Conservation (phyloP, 169 alveolate species). For the Plasmodium gonderi region DNA sequence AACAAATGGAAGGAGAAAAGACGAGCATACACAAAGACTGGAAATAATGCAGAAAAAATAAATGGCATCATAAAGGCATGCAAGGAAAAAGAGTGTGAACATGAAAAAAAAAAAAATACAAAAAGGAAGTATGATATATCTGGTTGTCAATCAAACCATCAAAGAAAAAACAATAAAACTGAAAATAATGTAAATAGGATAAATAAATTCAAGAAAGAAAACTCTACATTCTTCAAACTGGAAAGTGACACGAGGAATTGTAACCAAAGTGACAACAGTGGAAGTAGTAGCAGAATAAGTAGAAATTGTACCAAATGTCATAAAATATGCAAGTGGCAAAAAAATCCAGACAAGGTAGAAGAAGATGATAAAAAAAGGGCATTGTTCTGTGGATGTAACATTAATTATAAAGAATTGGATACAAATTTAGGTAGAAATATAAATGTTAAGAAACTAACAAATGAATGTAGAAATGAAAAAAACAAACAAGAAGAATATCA, state of each 20-base stretch:
- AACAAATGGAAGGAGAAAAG: constrained; percentile 55
- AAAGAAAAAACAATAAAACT: not conserved
- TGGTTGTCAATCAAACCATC: not conserved
- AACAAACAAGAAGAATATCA: not conserved
- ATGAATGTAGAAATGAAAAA: not conserved
- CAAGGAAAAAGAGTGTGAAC: not conserved
- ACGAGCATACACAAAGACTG: not conserved
- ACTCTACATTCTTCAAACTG: not conserved
- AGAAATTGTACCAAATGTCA: no score
- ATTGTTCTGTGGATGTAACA: not conserved
- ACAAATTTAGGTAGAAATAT: not conserved
- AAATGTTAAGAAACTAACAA: not conserved
- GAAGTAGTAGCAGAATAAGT: not conserved
- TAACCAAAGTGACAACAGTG: not conserved
- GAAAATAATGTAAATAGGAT: not conserved
- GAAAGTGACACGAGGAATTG: not conserved
- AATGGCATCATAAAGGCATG: not conserved
- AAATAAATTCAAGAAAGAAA: not conserved
- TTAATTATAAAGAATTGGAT: not conserved
- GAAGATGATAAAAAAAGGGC: not conserved
- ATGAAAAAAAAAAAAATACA: not conserved
- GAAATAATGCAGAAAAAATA: not conserved
- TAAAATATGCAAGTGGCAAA: no score
- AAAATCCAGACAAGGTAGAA: not conserved
- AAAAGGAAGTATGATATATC: not conserved